These are phyloP conservation scores for Hemisphaericaspora xylanilytica DNA, from an alignment of 1,139 yeast species.

Conservation along the genomic window DNA sequence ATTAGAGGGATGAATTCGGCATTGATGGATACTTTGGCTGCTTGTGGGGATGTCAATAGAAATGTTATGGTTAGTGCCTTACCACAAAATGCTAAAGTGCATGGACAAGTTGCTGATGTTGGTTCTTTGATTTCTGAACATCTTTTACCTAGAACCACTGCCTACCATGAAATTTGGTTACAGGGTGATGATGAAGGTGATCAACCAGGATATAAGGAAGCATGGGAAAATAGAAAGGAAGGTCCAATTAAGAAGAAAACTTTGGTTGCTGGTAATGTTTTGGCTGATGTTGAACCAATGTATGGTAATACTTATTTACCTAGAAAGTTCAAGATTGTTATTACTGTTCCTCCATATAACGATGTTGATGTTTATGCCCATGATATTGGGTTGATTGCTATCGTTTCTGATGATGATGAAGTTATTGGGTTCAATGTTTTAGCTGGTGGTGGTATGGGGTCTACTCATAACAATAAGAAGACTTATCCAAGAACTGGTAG, in stretches of 20 bases:
- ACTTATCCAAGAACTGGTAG: conserved; percentile 96
- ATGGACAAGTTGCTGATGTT: conserved; percentile 63
- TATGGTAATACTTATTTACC: conserved; percentile 89
- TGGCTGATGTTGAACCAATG: conserved; percentile 81
- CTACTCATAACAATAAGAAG: conserved; percentile 94
- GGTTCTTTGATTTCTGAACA: conserved; percentile 74
- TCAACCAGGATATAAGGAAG: conserved; percentile 60
- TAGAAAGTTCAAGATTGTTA: conserved; percentile 92
- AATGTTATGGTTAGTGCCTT: conserved; percentile 90
- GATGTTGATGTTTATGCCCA: conserved; percentile 97
- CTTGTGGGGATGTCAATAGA: conserved; percentile 98
- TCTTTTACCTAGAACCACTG: conserved; percentile 86
- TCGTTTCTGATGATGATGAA: conserved; percentile 65
- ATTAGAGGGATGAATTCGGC: conserved; percentile 91
- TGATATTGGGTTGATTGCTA: conserved; percentile 90
- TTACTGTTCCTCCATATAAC: conserved; percentile 94
- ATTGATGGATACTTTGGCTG: conserved; percentile 91
- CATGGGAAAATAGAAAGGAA: conserved; percentile 69
- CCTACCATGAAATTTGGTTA: conserved; percentile 96
- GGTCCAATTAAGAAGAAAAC: conserved; percentile 82
- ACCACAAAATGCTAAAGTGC: conserved; percentile 81
- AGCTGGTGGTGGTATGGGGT: conserved; percentile 99
- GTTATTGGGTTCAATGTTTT: conserved; percentile 79
- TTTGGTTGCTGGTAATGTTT: conserved; percentile 83
- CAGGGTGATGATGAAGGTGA: conserved; percentile 81